Base-by-base conservation (phyloP, 495 filamentous ascomycete genomes). In the Hyaloscypha hepaticicola region DNA sequence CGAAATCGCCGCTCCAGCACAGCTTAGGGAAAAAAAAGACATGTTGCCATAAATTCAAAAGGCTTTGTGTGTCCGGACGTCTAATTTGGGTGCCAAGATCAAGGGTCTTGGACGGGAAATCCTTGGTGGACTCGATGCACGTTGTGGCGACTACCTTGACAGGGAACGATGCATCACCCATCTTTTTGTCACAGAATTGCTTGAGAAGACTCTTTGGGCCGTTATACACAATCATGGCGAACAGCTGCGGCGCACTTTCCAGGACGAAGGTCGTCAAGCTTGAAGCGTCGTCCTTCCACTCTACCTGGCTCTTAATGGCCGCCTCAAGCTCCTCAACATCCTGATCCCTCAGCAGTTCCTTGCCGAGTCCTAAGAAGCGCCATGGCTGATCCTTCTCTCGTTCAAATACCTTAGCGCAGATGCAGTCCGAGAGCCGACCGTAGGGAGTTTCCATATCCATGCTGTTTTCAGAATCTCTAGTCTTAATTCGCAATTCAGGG, bases 61-160 rank as follows among this genome's bases (percentile, higher is more conserved):
- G 55, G 33, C 5, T 31, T 22, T 21, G 9, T 6, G 55, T 26
- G 16, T 34, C 29, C n/a, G 22, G 19, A 34, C n/a, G 11, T 31
- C 22, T 22, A 57, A 8, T 57, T n/a, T 57, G 25, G 27, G 55
- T 31, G 21, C 55, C 26, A 12, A 57, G 33, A 31, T 57, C 55
- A n/a, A 57, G 55, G 14, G 31, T 57, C 33, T 31, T 31, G 7
- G 55, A 26, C 29, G 25, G 25, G 21, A 31, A 11, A 31, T 26
- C 55, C 21, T 57, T 57, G 19, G 55, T 57, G 55, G 55, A 57
- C 55, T 57, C 55, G 55, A 57, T 57, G 26, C 25, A 57, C 29
- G 2, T 27, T 21, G 8, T 31, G 25, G 31, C 26, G 4, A 34
- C 9, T 9, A 57, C 14, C 29, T 33, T 57, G 27, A 57, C 55